phyloP scores from a whole-genome alignment of 345 rosid species.

The Bruguiera gymnorhiza region DNA sequence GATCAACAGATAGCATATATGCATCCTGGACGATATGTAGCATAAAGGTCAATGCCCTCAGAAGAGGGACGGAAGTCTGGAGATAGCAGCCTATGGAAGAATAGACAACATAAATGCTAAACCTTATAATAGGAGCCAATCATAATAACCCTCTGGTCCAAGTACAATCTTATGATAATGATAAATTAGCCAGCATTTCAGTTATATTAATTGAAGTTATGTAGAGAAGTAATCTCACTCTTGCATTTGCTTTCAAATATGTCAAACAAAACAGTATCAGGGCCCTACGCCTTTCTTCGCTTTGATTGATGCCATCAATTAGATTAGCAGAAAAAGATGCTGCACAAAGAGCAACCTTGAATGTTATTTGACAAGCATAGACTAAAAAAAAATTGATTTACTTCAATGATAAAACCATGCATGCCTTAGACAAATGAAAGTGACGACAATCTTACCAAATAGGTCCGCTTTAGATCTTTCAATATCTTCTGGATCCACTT shows the following conservation, averaged over 20 bases:
- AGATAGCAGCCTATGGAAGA: background rate
- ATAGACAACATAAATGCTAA: no score
- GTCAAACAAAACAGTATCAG: conserved; percentile 71
- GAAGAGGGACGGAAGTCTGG: background rate
- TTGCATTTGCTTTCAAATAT: conserved; percentile 59
- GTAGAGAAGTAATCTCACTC: conserved; percentile 37
- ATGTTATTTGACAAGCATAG: conserved; percentile 7
- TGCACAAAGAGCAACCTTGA: conserved; percentile 23
- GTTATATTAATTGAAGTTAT: background rate
- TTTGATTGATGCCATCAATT: conserved; percentile 82
- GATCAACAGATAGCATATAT: conserved; percentile 15
- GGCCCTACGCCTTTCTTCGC: conserved; percentile 75
- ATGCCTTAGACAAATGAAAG: background rate
- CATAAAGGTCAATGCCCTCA: background rate
- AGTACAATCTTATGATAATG: no score
- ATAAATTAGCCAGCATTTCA: no score
- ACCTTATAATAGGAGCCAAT: no score
- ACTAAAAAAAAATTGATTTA: background rate
- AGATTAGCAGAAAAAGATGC: conserved; percentile 66
- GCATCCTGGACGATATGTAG: conserved; percentile 18
- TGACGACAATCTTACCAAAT: conserved; percentile 43
- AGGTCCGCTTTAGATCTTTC: conserved; percentile 55
- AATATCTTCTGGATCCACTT: conserved; percentile 57
- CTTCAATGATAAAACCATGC: background rate
- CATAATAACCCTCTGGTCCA: no score